phyloP scores from a whole-genome alignment of 495 filamentous ascomycete species.

The Bathelium albidoporum region DNA sequence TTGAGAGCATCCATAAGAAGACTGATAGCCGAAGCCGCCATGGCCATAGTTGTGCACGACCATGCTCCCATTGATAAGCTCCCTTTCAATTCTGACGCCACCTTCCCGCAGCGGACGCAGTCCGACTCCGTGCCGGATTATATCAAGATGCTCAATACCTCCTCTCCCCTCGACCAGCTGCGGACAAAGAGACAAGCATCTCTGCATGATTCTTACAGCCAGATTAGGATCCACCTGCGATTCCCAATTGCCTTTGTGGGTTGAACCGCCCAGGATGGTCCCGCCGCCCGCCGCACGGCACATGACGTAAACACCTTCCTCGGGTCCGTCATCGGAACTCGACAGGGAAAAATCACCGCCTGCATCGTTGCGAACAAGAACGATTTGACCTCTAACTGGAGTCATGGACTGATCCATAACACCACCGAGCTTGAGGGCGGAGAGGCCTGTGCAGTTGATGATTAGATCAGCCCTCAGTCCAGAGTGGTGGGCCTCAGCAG shows the following conservation, averaged over 20 bases:
- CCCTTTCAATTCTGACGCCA: constrained; percentile 75
- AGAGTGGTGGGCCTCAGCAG: constrained; percentile 51
- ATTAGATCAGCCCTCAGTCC: constrained; percentile 57
- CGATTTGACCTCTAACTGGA: constrained; percentile 77
- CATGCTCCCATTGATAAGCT: constrained; percentile 54
- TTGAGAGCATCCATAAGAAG: constrained; percentile 71
- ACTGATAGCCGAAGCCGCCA: constrained; percentile 83
- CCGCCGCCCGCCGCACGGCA: constrained; percentile 68
- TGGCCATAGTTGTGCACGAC: constrained; percentile 96
- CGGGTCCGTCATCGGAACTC: constrained; percentile 69
- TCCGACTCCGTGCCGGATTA: constrained; percentile 83
- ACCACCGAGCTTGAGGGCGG: constrained; percentile 64
- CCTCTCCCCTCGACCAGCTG: constrained; percentile 55
- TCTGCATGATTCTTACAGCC: constrained; percentile 80
- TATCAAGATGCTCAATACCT: constrained; percentile 66
- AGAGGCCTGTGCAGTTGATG: constrained; percentile 80
- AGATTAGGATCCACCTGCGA: constrained; percentile 70
- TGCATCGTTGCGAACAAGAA: constrained; percentile 75
- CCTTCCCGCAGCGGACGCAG: constrained; percentile 64
- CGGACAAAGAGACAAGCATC: constrained; percentile 62
- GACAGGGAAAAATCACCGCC: constrained; percentile 57
- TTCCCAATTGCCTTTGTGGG: constrained; percentile 78
- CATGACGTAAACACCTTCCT: constrained; percentile 82
- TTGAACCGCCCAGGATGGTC: constrained; percentile 79
- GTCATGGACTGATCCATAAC: constrained; percentile 65